Evolutionary conservation across 306 rosid genomes (phyloP), one percentile per base, ranked within the genome.

Genomic region (Gleditsia sinensis): DNA sequence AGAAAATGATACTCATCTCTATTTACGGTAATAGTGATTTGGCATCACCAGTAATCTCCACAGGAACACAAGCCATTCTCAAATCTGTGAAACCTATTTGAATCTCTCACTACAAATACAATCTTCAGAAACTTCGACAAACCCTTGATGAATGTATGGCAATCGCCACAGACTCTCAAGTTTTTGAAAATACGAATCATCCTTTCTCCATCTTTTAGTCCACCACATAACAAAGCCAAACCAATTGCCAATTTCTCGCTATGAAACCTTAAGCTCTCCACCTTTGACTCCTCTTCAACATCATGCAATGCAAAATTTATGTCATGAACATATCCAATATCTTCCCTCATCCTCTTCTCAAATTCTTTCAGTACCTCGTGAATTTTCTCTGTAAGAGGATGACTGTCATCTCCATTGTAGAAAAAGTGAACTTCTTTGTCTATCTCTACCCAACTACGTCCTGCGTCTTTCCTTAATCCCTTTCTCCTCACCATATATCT

Each of bases 191-290:
- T 60, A 61, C 82, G 50, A 58, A 84, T 69, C 12, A 72, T 60
- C 39, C 54, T 82, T 56, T 74, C 75, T 55, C 73, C 72, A 23
- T 49, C 73, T 28, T 69, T 74, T 4, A 32, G 9, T n/a, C 74
- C 85, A 13, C 81, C 83, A 46, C 72, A 56, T 39, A 78, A 78
- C 85, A 90, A 74, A 59, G 85, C 91, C 79, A 89, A 72, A 10
- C 90, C 90, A 48, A 89, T 87, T 27, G 90, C 95, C 80, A 90
- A 81, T 74, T 87, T 90, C 83, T 90, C 90, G 56, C 92, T 82
- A 53, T 90, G 96, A 45, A 76, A 51, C 76, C 92, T 78, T 80
- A 90, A 76, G 72, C 92, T 87, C 81, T 87, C 92, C 43, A 78
- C 83, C 77, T 85, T 87, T 0, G 90, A 90, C 74, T 87, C 90